These are phyloP conservation scores for Lyophyllum decastes DNA, from an alignment of 768 basidiomycete species.

Conservation along the genomic window DNA sequence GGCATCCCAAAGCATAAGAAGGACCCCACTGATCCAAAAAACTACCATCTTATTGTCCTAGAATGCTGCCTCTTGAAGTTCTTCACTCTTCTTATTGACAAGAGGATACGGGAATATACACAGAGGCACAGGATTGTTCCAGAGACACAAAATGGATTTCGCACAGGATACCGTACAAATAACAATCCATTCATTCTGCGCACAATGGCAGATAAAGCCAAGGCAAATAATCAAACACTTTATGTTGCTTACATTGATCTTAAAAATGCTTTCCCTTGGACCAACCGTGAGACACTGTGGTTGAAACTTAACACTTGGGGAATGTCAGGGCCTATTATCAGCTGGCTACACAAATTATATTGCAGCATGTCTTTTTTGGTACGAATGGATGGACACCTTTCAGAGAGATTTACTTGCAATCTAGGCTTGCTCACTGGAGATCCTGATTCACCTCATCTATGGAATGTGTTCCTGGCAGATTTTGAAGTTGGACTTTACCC, in stretches of 20 bases:
- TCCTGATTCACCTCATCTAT: background rate
- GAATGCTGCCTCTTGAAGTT: constrained; percentile 1
- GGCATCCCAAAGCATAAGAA: constrained; percentile 1
- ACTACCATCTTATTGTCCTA: background rate
- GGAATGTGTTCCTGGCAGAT: background rate
- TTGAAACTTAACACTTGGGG: background rate
- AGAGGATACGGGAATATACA: background rate
- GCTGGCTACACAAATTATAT: background rate
- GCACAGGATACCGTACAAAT: background rate
- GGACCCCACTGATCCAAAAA: background rate
- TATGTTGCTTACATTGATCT: constrained; percentile 1
- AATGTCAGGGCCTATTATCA: background rate
- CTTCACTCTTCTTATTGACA: constrained; percentile 1
- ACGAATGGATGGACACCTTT: background rate
- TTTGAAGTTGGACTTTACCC: background rate
- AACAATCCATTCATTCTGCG: background rate
- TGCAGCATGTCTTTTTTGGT: background rate
- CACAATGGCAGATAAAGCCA: background rate
- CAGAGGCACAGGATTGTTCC: background rate
- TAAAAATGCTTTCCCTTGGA: background rate
- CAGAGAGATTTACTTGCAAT: too few species aligned
- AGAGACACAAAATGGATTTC: background rate
- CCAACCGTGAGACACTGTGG: constrained; percentile 2
- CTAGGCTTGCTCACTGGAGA: background rate
- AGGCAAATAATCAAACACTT: too few species aligned